phyloP scores from a whole-genome alignment of 139 green algal genomes.

The Chloropicon primus region DNA sequence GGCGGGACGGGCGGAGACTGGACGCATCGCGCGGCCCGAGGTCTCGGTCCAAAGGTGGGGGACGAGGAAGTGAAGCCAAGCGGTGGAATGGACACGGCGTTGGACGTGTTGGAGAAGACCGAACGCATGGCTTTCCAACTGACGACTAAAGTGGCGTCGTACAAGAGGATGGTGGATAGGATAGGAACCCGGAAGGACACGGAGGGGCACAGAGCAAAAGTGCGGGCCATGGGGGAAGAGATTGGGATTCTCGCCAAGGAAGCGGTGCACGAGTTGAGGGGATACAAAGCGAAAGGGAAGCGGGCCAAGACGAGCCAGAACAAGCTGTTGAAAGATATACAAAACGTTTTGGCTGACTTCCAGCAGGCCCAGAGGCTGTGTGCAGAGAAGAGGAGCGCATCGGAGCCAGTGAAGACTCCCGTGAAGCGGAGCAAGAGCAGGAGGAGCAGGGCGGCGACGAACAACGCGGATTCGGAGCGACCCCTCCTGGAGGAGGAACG shows the following conservation, averaged over 20 bases:
- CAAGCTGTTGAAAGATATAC: constrained; percentile 29
- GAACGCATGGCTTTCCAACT: constrained; percentile 19
- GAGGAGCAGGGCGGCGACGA: background rate
- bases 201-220: constrained; percentile 13
- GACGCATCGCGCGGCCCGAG: no score
- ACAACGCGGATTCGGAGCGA: background rate
- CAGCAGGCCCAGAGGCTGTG: constrained; percentile 23
- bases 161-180: constrained; percentile 17
- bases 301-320: constrained; percentile 21
- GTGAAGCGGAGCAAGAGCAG: background rate
- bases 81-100: no score
- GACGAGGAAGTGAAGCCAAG: no score
- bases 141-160: constrained; percentile 22
- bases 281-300: background rate
- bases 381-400: constrained; percentile 5
- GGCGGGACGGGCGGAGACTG: background rate
- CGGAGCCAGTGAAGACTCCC: background rate
- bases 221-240: constrained; percentile 12
- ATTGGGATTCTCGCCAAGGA: background rate
- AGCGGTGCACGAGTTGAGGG: constrained; percentile 1
- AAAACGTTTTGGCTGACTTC: constrained; percentile 27
- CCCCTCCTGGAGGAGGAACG: background rate
- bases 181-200: constrained; percentile 30
- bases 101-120: background rate
- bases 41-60: no score